These are phyloP conservation scores for Pyrenochaeta sp. DNA, from an alignment of 2,329 filamentous ascomycete species.

Conservation along the genomic window DNA sequence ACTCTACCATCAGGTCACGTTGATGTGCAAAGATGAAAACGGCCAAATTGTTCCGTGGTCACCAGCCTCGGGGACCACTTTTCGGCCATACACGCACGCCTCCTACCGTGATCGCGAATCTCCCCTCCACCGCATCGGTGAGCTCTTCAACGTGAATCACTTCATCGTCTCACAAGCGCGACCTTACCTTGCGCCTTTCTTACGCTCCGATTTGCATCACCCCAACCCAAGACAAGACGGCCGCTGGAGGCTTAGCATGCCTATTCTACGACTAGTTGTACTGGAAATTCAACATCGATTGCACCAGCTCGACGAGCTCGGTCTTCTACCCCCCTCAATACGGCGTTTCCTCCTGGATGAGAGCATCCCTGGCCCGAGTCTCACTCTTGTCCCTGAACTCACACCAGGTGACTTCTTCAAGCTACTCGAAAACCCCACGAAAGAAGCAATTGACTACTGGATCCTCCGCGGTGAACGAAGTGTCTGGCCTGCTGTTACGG, in stretches of 20 bases:
- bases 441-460: slow-evolving; percentile 82
- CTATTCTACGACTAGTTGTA: slow-evolving; percentile 70
- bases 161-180: slow-evolving; percentile 93
- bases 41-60: slow-evolving; percentile 80
- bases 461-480: slow-evolving; percentile 83
- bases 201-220: slow-evolving; percentile 81
- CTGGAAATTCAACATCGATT: slow-evolving; percentile 83
- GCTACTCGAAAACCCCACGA: slow-evolving; percentile 83
- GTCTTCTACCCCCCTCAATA: slow-evolving; percentile 73
- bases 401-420: slow-evolving; percentile 75
- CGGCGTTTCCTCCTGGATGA: slow-evolving; percentile 84
- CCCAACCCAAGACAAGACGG: slow-evolving; percentile 68
- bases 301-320: slow-evolving; percentile 80
- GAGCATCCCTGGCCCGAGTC: slow-evolving; percentile 76
- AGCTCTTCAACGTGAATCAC: slow-evolving; percentile 93
- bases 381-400: slow-evolving; percentile 85
- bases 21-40: slow-evolving; percentile 80
- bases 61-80: slow-evolving; percentile 66
- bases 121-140: slow-evolving; percentile 75
- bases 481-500: slow-evolving; percentile 89
- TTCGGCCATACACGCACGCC: slow-evolving; percentile 71
- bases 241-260: slow-evolving; percentile 65
- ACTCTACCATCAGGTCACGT: slow-evolving; percentile 70
- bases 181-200: slow-evolving; percentile 87
- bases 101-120: slow-evolving; percentile 72